Evolutionary conservation across 257 asterid species (phyloP), one percentile per base, ranked within the genome.

Genomic region (Misopates orontium): DNA sequence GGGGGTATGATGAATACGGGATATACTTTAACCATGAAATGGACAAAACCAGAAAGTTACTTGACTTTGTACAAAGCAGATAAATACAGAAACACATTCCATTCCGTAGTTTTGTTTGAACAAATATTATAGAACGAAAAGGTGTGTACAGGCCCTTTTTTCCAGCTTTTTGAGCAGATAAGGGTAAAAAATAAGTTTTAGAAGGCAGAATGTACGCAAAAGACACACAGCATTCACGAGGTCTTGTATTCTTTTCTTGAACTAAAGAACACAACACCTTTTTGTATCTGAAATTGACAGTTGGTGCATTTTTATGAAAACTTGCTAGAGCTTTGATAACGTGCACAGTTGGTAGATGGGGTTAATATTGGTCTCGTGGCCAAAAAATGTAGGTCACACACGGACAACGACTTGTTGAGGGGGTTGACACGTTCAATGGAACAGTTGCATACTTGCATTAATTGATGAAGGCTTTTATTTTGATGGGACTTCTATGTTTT

Each of bases 201-300:
- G 54, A 67, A 54, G n/a, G 42, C 16, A 52, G 64, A 67, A 66
- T 73, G 66, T 28, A 28, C 36, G 7, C 36, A 28, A 28, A 28
- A 28, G 72, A 77, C 78, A 60, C 13, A 69, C 48, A 23, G 49
- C 32, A 15, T 60, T 83, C 79, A 80, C 84, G 81, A 76, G 79
- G 62, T 74, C 67, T 49, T 67, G 50, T 28, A 36, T 36, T 47
- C 36, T 28, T 6, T 31, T 70, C 14, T 44, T 56, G 44, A 60
- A 57, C 47, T 18, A 39, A 39, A 41, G 22, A 7, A 23, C 44
- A 31, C n/a, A 21, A 25, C 6, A 19, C 14, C 22, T 41, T 28
- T 7, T 61, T 8, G 58, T 23, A 48, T 31, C n/a, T 8, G 62
- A 57, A 47, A 42, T 16, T 23, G 71, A 45, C 53, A 52, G 8